Base-by-base conservation (phyloP, 805 yeast genomes). In the Kluyveromyces siamensis region DNA sequence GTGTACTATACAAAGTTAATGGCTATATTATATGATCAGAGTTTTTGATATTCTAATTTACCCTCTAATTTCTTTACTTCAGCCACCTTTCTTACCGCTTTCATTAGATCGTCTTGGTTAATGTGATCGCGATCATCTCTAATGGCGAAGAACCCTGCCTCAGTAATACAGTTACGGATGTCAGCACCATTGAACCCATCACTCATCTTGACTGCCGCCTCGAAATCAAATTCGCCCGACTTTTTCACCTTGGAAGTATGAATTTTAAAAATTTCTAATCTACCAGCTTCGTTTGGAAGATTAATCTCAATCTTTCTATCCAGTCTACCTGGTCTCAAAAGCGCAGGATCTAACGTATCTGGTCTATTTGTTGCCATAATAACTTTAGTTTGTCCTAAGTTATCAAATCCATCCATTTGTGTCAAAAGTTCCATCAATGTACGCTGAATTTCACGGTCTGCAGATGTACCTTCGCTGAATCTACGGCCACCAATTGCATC, bases 351-450 rank as follows among this genome's bases (percentile, higher is more conserved):
- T 55, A 91, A 75, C 11, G 98, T 93, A 65, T 91, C 99, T 10
- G 99, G 99, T 71, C 99, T 81, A 69, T 91, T 91, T n/a, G 99
- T 91, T 35, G 99, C 99, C 99, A 91, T 91, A 61, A 91, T 91
- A 47, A 91, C 89, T 72, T 91, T 91, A 2, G 99, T 91, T 69
- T 89, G 96, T 27, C 99, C 99, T 61, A 91, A 76, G 50, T 88
- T 85, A 67, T 91, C 98, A 67, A 91, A 91, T 51, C 99, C 99
- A 68, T 91, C 99, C 98, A 91, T 90, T 71, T 93, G 98, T 65
- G 91, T 91, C 60, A 91, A 77, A 63, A 91, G 74, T 70, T 91
- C 99, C 98, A 91, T 90, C 64, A 91, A 75, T 2, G 98, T 91
- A 72, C 99, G 84, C 73, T 91, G 99, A 64, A 91, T 91, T 69